Evolutionary conservation across 495 filamentous ascomycete species (phyloP).

Genomic region (Xylaria intraflava): DNA sequence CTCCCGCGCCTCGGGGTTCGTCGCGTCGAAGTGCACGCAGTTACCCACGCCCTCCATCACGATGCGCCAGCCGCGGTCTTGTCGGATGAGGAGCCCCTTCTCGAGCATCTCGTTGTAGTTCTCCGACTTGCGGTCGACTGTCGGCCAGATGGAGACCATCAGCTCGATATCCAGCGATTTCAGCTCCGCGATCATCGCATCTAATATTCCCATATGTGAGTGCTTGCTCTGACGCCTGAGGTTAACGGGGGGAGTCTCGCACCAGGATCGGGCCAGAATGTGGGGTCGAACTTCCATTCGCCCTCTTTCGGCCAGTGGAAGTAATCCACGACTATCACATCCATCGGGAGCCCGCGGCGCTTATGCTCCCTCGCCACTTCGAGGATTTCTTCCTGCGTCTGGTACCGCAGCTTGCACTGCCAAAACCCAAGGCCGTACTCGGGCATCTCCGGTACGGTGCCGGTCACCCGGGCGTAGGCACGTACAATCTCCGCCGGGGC

Average conservation of each 20-base stretch:
- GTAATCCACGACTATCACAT: slow-evolving; percentile 55
- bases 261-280: slow-evolving; percentile 48
- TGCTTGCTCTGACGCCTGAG: slow-evolving; percentile 8
- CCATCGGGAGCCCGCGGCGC: slow-evolving; percentile 42
- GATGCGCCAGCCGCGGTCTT: slow-evolving; percentile 46
- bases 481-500: slow-evolving; percentile 46
- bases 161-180: slow-evolving; percentile 50
- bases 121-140: slow-evolving; percentile 45
- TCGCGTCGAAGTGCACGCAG: slow-evolving; percentile 50
- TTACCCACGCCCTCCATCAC: slow-evolving; percentile 50
- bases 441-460: slow-evolving; percentile 54
- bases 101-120: slow-evolving; percentile 52
- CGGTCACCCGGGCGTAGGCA: slow-evolving; percentile 45
- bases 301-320: slow-evolving; percentile 58
- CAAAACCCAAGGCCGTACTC: slow-evolving; percentile 58
- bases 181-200: slow-evolving; percentile 51
- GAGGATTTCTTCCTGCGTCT: slow-evolving; percentile 52
- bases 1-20: slow-evolving; percentile 44
- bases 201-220: background rate
- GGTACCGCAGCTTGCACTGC: slow-evolving; percentile 56
- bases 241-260: background rate
- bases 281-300: slow-evolving; percentile 52
- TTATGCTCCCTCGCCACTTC: slow-evolving; percentile 49
- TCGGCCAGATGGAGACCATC: slow-evolving; percentile 58
- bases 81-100: slow-evolving; percentile 45